Percentiles rank a stretch among this genome's conserved stretches.
Evolutionary conservation across 768 basidiomycete genomes (phyloP).

Genomic region (Collybiopsis luxurians): DNA sequence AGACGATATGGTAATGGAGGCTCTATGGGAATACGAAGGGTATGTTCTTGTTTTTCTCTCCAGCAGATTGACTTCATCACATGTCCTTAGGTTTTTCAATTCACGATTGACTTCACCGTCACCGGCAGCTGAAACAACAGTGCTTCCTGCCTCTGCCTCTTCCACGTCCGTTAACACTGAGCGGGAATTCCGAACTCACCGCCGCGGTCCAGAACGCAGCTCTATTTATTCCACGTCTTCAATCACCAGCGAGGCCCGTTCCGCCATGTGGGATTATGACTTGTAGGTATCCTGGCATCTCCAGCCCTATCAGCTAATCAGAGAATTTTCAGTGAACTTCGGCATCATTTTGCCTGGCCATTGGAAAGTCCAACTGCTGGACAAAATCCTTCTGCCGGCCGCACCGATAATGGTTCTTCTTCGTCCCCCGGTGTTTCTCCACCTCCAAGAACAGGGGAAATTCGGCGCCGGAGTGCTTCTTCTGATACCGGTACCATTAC

Average conservation of each 20-base stretch:
- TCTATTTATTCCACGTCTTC: conserved; percentile 8
- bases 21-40: conserved; percentile 39
- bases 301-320: background rate
- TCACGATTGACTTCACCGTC: conserved; percentile 21
- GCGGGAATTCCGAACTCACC: background rate
- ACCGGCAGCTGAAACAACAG: background rate
- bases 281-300: conserved; percentile 5
- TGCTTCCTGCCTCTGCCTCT: background rate
- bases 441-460: background rate
- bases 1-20: conserved; percentile 23
- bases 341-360: conserved; percentile 9
- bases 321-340: conserved; percentile 6
- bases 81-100: conserved; percentile 18
- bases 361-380: background rate
- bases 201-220: background rate
- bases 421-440: background rate
- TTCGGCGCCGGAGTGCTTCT: background rate
- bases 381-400: background rate
- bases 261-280: conserved; percentile 19
- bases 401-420: too few species aligned
- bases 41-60: conserved; percentile 15
- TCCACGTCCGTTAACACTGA: background rate
- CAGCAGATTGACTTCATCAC: too few species aligned
- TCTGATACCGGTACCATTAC: background rate
- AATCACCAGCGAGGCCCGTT: conserved; percentile 14